Conservation (phyloP, 306 rosid genomes). For the Aeschynomene evenia region DNA sequence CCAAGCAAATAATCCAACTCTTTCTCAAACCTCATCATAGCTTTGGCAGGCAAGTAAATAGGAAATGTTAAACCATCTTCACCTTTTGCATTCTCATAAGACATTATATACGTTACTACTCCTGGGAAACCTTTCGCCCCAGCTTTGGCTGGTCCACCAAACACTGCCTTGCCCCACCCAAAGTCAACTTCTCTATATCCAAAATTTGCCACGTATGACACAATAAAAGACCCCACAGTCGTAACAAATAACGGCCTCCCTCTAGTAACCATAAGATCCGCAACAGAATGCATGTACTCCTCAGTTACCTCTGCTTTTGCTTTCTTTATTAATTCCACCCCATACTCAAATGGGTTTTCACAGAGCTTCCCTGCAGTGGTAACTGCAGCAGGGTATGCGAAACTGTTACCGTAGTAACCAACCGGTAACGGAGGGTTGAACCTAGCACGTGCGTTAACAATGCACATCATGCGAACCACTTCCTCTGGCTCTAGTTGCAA, state of each 20-base stretch:
- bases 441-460: not conserved
- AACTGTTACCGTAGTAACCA: slow-evolving; percentile 15
- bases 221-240: not conserved
- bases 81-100: slow-evolving; percentile 1
- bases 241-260: not conserved
- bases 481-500: not conserved
- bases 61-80: slow-evolving; percentile 42
- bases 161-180: not conserved
- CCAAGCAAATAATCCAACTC: slow-evolving; percentile 29
- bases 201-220: not conserved
- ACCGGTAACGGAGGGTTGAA: not conserved
- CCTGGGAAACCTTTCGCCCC: not conserved
- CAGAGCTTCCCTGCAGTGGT: not conserved
- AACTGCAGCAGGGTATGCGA: not conserved
- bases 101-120: too few relatives aligned
- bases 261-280: slow-evolving; percentile 15
- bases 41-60: slow-evolving; percentile 34
- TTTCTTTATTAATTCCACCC: slow-evolving; percentile 12
- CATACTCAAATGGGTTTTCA: slow-evolving; percentile 5
- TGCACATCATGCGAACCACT: not conserved
- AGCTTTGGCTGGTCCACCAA: not conserved
- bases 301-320: slow-evolving; percentile 1
- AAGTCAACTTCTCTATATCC: not conserved
- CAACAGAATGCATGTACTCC: slow-evolving; percentile 40
- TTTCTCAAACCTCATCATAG: slow-evolving; percentile 41